Evolutionary conservation across 495 filamentous ascomycete genomes (phyloP).

Genomic region (Neurospora sp.): DNA sequence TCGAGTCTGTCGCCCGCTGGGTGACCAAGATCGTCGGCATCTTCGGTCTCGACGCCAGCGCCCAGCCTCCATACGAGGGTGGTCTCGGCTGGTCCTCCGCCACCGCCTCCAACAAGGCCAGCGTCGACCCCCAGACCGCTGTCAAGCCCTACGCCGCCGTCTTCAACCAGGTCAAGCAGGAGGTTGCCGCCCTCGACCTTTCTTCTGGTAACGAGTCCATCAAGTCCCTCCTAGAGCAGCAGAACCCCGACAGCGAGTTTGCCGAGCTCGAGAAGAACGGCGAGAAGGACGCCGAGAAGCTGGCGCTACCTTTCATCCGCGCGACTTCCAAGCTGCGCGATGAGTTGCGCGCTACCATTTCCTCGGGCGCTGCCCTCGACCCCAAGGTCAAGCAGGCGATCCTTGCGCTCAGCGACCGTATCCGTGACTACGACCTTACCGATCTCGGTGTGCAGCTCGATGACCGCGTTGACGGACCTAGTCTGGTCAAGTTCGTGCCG

Average conservation of each 20-base stretch:
- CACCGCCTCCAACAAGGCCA: constrained; percentile 46
- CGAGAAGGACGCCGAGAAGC: constrained; percentile 34
- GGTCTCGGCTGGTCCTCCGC: constrained; percentile 76
- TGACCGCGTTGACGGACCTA: constrained; percentile 58
- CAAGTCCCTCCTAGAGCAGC: constrained; percentile 22
- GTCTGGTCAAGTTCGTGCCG: constrained; percentile 73
- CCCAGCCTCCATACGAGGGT: constrained; percentile 43
- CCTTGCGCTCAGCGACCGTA: constrained; percentile 60
- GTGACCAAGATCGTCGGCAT: constrained; percentile 74
- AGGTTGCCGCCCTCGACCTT: constrained; percentile 28
- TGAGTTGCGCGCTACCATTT: constrained; percentile 49
- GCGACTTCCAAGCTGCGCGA: constrained; percentile 58
- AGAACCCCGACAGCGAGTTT: constrained; percentile 30
- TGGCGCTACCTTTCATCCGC: constrained; percentile 55
- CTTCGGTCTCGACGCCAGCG: constrained; percentile 72
- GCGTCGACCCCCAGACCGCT: constrained; percentile 30
- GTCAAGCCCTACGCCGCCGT: constrained; percentile 36
- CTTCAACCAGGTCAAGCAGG: constrained; percentile 27
- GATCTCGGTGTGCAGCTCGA: constrained; percentile 79
- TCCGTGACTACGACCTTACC: constrained; percentile 72
- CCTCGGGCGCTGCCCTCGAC: constrained; percentile 35
- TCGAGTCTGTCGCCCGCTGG: constrained; percentile 61
- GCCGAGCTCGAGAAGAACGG: constrained; percentile 26
- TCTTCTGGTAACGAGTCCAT: constrained; percentile 16
- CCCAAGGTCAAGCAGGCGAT: constrained; percentile 47